Evolutionary conservation across 441 rosid genomes (phyloP).

Genomic region (Rhodomyrtus psidioides): DNA sequence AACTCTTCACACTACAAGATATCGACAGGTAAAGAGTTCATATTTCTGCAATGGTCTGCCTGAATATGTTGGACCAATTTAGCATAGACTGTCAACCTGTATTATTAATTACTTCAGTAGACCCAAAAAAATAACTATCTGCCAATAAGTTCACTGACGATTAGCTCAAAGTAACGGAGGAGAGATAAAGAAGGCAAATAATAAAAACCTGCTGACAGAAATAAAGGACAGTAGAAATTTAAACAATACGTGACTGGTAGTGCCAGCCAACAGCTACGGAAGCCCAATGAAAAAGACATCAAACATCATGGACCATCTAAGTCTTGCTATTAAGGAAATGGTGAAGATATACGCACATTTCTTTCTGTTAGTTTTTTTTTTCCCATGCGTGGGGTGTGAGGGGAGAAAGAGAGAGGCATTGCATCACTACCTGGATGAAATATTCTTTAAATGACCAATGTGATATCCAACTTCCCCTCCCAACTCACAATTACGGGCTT

Average conservation of each 20-base stretch:
- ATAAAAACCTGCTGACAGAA: background rate
- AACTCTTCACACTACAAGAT: background rate
- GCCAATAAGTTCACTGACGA: background rate
- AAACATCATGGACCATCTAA: background rate
- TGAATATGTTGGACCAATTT: background rate
- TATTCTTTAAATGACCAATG: constrained; percentile 71
- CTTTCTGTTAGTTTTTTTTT: background rate
- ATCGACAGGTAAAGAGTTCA: background rate
- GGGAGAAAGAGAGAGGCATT: background rate
- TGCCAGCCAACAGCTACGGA: background rate
- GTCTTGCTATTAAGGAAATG: background rate
- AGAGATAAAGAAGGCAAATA: background rate
- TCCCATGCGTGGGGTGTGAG: accelerated
- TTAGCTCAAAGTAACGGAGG: background rate
- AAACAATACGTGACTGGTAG: background rate
- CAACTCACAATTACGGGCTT: constrained; percentile 68
- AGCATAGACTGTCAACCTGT: background rate
- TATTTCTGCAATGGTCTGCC: background rate
- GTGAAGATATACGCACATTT: background rate
- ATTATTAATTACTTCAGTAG: background rate
- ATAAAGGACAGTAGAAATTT: background rate
- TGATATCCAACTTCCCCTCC: constrained; percentile 94
- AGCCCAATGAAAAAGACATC: background rate
- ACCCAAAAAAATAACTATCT: background rate
- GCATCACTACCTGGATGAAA: constrained; percentile 47